A percentile compares a stretch with the other conserved stretches of the same genome.
These are phyloP conservation scores for Panicum miliaceum DNA, from an alignment of 176 grass and related monocot species.

Conservation along the genomic window DNA sequence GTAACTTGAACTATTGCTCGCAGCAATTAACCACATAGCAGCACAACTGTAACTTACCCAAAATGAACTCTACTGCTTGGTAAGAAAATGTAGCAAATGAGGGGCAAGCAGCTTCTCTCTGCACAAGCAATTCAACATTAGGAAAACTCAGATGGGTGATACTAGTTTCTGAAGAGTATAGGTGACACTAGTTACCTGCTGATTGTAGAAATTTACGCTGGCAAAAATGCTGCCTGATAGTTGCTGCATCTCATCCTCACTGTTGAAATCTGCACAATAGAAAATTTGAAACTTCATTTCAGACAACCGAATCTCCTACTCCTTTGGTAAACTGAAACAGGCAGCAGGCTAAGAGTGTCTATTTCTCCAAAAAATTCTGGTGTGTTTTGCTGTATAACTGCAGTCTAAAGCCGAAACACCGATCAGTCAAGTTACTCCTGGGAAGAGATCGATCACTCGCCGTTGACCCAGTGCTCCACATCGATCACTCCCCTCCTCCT, in stretches of 20 bases:
- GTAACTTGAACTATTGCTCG: not conserved
- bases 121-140: slow-evolving; percentile 44
- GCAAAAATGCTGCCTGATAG: slow-evolving; percentile 61
- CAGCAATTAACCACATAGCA: not conserved
- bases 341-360: not conserved
- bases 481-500: no score
- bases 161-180: slow-evolving; percentile 8
- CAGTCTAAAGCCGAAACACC: not conserved
- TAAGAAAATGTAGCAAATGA: slow-evolving; percentile 30
- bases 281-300: not conserved
- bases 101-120: slow-evolving; percentile 48
- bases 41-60: slow-evolving; percentile 46
- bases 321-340: not conserved
- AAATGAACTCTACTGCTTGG: slow-evolving; percentile 87
- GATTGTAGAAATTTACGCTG: slow-evolving; percentile 52
- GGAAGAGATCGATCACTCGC: no score
- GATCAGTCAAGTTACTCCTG: slow-evolving; percentile 64
- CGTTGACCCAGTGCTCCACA: no score
- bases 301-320: not conserved
- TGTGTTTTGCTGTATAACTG: not conserved
- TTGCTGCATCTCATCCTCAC: not conserved
- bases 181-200: not conserved
- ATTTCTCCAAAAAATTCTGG: not conserved
- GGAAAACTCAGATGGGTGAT: not conserved
- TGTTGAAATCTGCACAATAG: not conserved